Conservation (phyloP, 1,284 basidiomycete genomes). For the Serendipita sp. region DNA sequence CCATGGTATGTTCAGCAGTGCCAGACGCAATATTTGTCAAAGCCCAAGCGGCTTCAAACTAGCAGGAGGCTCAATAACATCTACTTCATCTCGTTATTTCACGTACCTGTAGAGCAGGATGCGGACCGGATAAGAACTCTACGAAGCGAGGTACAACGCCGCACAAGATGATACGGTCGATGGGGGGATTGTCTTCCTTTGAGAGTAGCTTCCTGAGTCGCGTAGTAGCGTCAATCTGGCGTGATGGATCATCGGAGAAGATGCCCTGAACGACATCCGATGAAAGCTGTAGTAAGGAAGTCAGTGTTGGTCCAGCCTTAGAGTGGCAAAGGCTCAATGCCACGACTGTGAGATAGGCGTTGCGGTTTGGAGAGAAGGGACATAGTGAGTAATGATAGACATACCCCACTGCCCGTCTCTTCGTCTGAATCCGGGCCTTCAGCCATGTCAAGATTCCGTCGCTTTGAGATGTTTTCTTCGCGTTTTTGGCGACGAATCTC, state of each 20-base stretch:
- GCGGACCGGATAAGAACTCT: constrained; percentile 65
- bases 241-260: constrained; percentile 63
- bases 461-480: constrained; percentile 93
- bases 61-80: constrained; percentile 13
- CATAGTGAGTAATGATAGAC: constrained; percentile 11
- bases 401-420: constrained; percentile 40
- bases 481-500: constrained; percentile 94
- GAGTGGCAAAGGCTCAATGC: neutral
- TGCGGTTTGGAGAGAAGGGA: constrained; percentile 14
- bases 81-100: constrained; percentile 6
- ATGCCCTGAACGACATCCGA: constrained; percentile 90
- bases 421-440: constrained; percentile 73
- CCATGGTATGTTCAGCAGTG: constrained; percentile 96
- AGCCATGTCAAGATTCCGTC: constrained; percentile 77
- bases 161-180: constrained; percentile 96
- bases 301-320: neutral
- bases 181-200: constrained; percentile 99
- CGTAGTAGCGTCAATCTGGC: constrained; percentile 44
- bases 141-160: constrained; percentile 97
- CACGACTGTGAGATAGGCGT: neutral
- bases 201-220: constrained; percentile 97
- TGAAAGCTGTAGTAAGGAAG: constrained; percentile 41
- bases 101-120: constrained; percentile 61
- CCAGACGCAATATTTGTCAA: constrained; percentile 99
- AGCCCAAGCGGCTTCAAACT: constrained; percentile 99